Conservation (phyloP, 208 protist genomes). For the Novymonas esmeraldas region DNA sequence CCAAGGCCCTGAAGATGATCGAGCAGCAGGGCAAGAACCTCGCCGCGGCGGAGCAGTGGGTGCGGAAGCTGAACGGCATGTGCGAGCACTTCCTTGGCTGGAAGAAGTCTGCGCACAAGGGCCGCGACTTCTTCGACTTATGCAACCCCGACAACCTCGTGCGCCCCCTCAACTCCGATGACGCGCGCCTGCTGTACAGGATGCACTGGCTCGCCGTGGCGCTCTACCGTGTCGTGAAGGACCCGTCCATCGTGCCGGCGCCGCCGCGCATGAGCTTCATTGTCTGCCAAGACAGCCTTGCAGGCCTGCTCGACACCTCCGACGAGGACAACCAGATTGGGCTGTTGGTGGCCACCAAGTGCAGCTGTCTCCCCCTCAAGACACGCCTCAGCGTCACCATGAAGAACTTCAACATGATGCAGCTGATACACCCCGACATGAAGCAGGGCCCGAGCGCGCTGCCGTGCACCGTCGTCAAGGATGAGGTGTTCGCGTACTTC, state of each 20-base stretch:
- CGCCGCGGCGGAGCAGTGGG: constrained; percentile 26
- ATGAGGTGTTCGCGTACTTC: constrained; percentile 46
- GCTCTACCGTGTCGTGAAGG: constrained; percentile 39
- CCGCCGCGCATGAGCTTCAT: constrained; percentile 63
- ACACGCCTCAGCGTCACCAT: constrained; percentile 39
- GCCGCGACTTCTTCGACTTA: constrained; percentile 32
- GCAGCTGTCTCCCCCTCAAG: constrained; percentile 56
- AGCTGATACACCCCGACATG: constrained; percentile 42
- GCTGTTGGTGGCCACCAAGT: constrained; percentile 51
- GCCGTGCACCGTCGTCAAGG: constrained; percentile 41
- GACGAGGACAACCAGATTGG: constrained; percentile 55
- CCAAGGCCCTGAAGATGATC: constrained; percentile 27
- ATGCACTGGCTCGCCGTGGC: constrained; percentile 60
- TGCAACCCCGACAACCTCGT: constrained; percentile 30
- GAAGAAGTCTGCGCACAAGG: constrained; percentile 28
- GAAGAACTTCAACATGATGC: constrained; percentile 23
- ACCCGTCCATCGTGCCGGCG: constrained; percentile 42
- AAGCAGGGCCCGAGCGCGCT: constrained; percentile 19
- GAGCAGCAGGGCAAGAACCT: constrained; percentile 38
- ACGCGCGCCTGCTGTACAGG: constrained; percentile 37
- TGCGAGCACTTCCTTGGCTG: constrained; percentile 51
- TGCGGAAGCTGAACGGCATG: constrained; percentile 49
- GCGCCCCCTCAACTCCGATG: constrained; percentile 40
- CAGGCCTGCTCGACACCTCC: constrained; percentile 8
- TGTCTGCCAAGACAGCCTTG: constrained; percentile 21